Evolutionary conservation across 768 basidiomycete species (phyloP), one percentile per base, ranked within the genome.

Genomic region (Pleurotus eryngii): DNA sequence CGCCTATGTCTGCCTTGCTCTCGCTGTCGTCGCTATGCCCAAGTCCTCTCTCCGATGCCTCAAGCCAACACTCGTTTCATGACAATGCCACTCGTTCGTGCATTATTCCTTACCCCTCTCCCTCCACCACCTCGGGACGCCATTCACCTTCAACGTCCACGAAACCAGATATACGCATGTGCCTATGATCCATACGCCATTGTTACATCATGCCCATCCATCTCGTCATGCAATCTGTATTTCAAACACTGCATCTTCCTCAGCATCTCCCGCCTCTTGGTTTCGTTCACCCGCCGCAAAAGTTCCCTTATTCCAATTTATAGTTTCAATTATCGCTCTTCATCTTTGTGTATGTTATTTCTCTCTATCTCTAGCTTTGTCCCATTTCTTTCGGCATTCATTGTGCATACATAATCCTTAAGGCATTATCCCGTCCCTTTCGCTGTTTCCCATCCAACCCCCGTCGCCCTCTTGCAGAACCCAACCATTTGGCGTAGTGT

Each of bases 401-500:
- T 12, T 35, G 49, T 50, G 49, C 42, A 39, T 59, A 56, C 59
- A 45, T 56, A 40, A 27, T 55, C 35, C 39, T 38, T 50, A 17
- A 50, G 30, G 46, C 46, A 48, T 57, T 63, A 56, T 62, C 61
- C 59, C 65, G 61, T 65, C 61, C 59, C 57, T 64, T 66, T 67
- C 57, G 63, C 60, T 69, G 66, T 65, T 67, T 67, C n/a, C n/a
- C 42, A 12, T 22, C 20, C 6, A 2, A 45, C 24, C 37, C 35
- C 39, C 42, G 5, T 48, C 17, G 14, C 51, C n/a, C 49, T 26
- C 20, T 50, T 50, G 30, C 22, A 22, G 39, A 14, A 39, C 51
- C 51, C 20, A 40, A 15, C 37, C 51, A 54, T 42, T 42, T 54
- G 51, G 51, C 51, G 51, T 40, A 54, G 51, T 54, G 51, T 54